A percentile compares a stretch with the other conserved stretches of the same genome.
These are phyloP conservation scores for Hypoxylon sp. DNA, from an alignment of 2,329 filamentous ascomycete species.

Conservation along the genomic window DNA sequence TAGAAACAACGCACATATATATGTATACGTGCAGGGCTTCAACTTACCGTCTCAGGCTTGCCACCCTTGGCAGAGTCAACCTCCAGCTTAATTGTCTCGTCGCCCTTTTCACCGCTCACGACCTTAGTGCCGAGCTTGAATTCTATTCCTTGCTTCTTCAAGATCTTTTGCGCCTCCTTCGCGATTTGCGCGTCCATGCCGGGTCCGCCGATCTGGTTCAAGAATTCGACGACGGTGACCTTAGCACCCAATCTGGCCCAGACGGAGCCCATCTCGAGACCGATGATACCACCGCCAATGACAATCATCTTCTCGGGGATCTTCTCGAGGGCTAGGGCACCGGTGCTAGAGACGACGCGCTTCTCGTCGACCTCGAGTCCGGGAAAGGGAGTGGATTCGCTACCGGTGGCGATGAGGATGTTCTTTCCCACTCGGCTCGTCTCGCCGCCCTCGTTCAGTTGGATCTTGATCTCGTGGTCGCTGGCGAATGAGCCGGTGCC, in stretches of 20 bases:
- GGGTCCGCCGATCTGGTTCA: conserved; percentile 94
- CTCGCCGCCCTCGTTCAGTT: conserved; percentile 91
- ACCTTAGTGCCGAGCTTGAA: conserved; percentile 99
- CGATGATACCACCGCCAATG: conserved; percentile 98
- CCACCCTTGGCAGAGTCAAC: conserved; percentile 95
- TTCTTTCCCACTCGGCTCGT: conserved; percentile 91
- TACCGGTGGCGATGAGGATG: conserved; percentile 96
- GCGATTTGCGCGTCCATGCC: conserved; percentile 97
- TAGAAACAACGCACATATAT: too few species aligned
- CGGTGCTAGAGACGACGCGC: conserved; percentile 96
- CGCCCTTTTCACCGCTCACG: conserved; percentile 81
- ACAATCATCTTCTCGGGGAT: conserved; percentile 97
- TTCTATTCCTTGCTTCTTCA: conserved; percentile 96
- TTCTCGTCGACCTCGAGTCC: conserved; percentile 97
- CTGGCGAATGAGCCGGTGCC: conserved; percentile 88
- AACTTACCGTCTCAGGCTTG: conserved; percentile 86
- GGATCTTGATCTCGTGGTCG: conserved; percentile 92
- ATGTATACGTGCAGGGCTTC: neutral
- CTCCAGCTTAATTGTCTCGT: conserved; percentile 82
- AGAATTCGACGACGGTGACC: conserved; percentile 97
- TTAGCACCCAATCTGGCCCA: conserved; percentile 95
- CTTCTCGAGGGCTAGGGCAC: conserved; percentile 87
- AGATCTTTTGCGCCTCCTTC: conserved; percentile 90
- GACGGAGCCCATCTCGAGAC: conserved; percentile 97
- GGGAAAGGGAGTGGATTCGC: conserved; percentile 95